Conservation (phyloP, 2,329 filamentous ascomycete species). For the Paramyrothecium roridum region DNA sequence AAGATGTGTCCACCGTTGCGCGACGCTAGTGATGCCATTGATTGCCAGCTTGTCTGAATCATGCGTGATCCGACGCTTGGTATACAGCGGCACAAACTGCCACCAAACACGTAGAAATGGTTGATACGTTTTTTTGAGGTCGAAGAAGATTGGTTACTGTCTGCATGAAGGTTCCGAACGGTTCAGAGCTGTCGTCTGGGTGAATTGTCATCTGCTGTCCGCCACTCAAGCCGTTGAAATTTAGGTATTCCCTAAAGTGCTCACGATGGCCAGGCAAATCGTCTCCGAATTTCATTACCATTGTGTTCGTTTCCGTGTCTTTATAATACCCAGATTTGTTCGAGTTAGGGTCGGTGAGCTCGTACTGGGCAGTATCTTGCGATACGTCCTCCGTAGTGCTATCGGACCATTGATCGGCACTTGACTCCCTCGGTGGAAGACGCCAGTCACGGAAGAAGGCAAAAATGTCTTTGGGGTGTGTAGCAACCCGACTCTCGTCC, state of each 20-base stretch:
- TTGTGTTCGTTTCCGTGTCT: neutral
- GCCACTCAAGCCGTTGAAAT: neutral
- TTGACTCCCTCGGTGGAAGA: neutral
- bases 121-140: neutral
- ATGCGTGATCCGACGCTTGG: neutral
- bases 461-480: conserved; percentile 1
- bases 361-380: neutral
- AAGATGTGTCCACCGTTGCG: neutral
- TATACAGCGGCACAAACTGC: neutral
- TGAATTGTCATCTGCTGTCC: neutral
- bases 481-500: no score
- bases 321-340: neutral
- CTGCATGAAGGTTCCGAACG: neutral
- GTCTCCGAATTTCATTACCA: neutral
- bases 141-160: neutral
- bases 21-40: neutral
- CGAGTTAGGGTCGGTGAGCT: neutral
- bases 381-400: neutral
- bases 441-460: neutral
- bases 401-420: neutral
- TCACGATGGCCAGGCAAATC: neutral
- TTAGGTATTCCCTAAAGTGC: neutral
- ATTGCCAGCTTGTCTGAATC: neutral
- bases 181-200: neutral
- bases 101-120: conserved; percentile 1